Conservation (phyloP, 352 stramenopile species). For the Pythium aquatile region DNA sequence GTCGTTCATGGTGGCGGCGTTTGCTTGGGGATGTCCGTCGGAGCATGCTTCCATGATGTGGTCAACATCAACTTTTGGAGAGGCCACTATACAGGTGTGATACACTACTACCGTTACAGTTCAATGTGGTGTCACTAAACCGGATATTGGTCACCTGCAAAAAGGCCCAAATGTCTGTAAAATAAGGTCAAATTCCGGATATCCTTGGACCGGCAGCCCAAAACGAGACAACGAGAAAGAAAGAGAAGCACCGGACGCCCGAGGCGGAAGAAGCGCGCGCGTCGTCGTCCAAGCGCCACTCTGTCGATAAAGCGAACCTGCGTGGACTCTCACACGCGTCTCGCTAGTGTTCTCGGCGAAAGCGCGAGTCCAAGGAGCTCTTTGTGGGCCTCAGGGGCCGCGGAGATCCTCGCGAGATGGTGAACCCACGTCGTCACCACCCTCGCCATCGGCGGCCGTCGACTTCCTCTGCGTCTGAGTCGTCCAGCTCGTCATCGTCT, state of each 20-base stretch:
- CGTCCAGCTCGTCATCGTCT: conserved; percentile 12
- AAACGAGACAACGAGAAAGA: conserved; percentile 1
- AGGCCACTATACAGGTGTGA: neutral
- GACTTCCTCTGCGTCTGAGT: conserved; percentile 6
- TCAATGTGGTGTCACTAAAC: conserved; percentile 22
- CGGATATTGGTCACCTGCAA: neutral
- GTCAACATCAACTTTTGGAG: neutral
- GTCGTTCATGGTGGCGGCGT: conserved; percentile 19
- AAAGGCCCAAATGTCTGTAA: neutral
- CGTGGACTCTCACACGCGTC: neutral
- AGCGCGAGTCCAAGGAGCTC: neutral
- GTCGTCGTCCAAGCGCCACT: neutral
- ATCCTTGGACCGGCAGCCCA: neutral
- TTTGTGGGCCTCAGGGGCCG: neutral
- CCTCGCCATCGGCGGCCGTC: conserved; percentile 13
- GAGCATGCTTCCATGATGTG: neutral
- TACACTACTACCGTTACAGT: conserved; percentile 3
- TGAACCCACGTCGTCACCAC: conserved; percentile 18
- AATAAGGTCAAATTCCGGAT: conserved; percentile 3
- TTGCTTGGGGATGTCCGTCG: neutral
- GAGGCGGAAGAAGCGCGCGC: neutral
- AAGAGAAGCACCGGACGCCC: neutral
- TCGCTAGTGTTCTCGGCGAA: neutral
- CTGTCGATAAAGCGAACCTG: neutral
- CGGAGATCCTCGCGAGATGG: conserved; percentile 13